Base-by-base conservation (phyloP, 2,329 filamentous ascomycete species). In the Hortaea werneckii region DNA sequence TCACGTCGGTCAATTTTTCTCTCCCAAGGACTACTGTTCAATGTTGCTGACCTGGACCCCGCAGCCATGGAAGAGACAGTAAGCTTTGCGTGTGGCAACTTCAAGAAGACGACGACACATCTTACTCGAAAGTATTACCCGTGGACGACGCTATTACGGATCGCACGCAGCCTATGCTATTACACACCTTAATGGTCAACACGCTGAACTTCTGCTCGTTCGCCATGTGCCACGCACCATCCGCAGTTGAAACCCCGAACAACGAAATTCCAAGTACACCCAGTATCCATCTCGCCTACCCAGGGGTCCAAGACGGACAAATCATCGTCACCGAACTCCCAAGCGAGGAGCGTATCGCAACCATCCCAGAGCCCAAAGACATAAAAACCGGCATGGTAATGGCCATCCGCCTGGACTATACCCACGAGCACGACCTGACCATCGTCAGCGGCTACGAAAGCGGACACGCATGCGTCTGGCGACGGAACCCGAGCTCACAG, bases 191-290 rank as follows among this genome's bases (percentile, higher is more conserved):
- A 5, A 74, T 85, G 5, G 87, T 96, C 38, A 95, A 95, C 60
- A 87, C 90, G 1, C 78, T 96, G 69, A 98, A 96, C 61, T 98
- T 96, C 63, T 98, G 92, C 62, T 77, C 84, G 1, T 95, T 95
- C 63, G 75, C 83, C 2, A 44, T 44, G 6, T 27, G 34, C 10
- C 2, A 40, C 9, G 8, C 37, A 11, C 11, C 37, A 12, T 9
- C 11, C 8, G 3, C 37, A 40, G 4, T 9, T 9, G 8, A 9
- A 11, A 29, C 40, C 7, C 28, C 13, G 2, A 9, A 10, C 26
- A 27, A 41, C 26, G 13, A 11, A n/a, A 29, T 4, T 5, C 7
- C 28, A 6, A 34, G 32, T 26, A 4, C 30, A 42, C 48, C 12
- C 45, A 50, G 8, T 13, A 45, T 54, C 26, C 67, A 94, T 5